Evolutionary conservation across 2,329 filamentous ascomycete species (phyloP), one percentile per base, ranked within the genome.

Genomic region (Trichoderma sp.): DNA sequence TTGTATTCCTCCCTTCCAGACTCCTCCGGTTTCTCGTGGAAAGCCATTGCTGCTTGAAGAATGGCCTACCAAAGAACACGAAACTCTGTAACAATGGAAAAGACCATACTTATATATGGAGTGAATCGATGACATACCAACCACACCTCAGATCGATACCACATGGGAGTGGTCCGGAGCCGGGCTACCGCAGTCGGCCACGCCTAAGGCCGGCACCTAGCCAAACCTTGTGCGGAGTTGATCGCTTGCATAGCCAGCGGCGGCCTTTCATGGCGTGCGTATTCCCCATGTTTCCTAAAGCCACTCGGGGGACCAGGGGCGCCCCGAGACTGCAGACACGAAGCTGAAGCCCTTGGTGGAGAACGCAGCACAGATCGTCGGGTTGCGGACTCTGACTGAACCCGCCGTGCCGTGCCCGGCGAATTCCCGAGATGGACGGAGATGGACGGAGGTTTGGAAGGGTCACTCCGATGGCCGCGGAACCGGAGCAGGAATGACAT

Each of bases 301-400:
- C 34, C 34, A 39, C 34, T 12, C 39, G 14, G 19, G 14, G 19
- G 54, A 24, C 17, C 17, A 15, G 24, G 30, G n/a, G 19, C 21
- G 30, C 30, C 34, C 14, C 34, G 19, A 12, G 10, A 34, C n/a
- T 52, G 50, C 12, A 5, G 34, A 39, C 24, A 43, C 30, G 14
- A 14, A 3, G 4, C 21, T 39, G 15, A 19, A 45, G 5, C 3
- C n/a, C 19, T 41, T 41, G 52, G 21, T 15, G n/a, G 10, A 12
- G 12, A 7, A 9, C 10, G 9, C 12, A 39, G 15, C n/a, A 44
- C n/a, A 43, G 39, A 55, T 62, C 14, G 28, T 63, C 60, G 50
- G 50, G 39, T 63, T 54, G 50, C 60, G 60, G 60, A 47, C 43
- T 63, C 54, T 55, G 34, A 43, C 44, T 24, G 48, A 54, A 19